Conservation (phyloP, 768 basidiomycete genomes). For the Pleurotus platypus region DNA sequence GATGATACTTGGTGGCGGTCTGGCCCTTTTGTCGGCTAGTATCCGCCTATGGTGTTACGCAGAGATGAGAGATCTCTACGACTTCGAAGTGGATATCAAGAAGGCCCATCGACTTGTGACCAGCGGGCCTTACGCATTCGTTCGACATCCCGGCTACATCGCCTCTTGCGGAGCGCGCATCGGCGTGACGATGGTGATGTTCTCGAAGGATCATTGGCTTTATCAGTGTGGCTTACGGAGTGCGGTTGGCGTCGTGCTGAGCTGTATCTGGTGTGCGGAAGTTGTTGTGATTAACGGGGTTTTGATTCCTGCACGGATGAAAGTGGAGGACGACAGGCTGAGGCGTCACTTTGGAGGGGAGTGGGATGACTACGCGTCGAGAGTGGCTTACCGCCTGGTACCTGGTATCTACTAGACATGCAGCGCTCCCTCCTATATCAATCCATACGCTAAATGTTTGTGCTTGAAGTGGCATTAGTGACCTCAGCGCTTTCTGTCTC, state of each 20-base stretch:
- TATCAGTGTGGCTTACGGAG: not conserved
- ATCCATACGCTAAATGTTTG: no score
- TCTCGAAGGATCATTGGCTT: not conserved
- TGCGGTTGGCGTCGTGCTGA: not conserved
- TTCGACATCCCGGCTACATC: not conserved
- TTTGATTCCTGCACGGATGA: not conserved
- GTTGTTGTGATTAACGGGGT: no score
- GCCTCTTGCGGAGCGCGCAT: not conserved
- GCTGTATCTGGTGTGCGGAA: no score
- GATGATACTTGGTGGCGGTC: no score
- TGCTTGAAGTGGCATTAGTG: no score
- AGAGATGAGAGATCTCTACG: not conserved
- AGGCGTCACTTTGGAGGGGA: not conserved
- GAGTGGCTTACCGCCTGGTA: no score
- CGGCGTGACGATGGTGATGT: not conserved
- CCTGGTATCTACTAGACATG: no score
- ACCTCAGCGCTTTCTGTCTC: no score
- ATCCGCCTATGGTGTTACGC: not conserved
- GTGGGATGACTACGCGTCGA: constrained; percentile 1
- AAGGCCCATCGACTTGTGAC: not conserved
- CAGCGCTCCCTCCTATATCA: no score
- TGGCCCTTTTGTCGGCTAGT: no score
- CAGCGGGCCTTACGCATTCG: not conserved
- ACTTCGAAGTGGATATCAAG: not conserved
- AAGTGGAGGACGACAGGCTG: constrained; percentile 4